A percentile compares a stretch with the other conserved stretches of the same genome.
These are phyloP conservation scores for Claviceps spartinae DNA, from an alignment of 2,329 filamentous ascomycete species.

Conservation along the genomic window DNA sequence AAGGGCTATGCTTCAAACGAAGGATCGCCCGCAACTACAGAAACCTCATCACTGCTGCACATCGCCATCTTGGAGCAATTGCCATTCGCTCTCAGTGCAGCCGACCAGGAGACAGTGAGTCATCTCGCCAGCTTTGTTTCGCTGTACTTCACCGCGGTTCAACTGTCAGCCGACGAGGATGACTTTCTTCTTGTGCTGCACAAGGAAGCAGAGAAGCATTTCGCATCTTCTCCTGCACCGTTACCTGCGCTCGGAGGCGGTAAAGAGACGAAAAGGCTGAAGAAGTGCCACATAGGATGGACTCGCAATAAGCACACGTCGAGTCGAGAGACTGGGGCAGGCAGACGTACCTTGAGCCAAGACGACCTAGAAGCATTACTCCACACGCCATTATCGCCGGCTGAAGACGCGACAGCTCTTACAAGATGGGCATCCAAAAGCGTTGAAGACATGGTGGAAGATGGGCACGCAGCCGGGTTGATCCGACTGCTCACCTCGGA, in stretches of 20 bases:
- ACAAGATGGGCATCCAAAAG: constrained; percentile 62
- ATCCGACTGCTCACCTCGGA: constrained; percentile 64
- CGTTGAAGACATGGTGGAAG: constrained; percentile 64
- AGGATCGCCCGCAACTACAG: constrained; percentile 12
- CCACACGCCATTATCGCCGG: constrained; percentile 29
- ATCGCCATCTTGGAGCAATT: constrained; percentile 67
- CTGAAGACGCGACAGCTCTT: constrained; percentile 39
- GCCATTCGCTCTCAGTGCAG: constrained; percentile 47
- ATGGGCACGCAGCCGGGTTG: constrained; percentile 56
- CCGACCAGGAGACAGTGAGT: constrained; percentile 26
- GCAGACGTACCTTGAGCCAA: constrained; percentile 15
- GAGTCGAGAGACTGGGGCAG: constrained; percentile 1
- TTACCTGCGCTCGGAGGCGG: constrained; percentile 9
- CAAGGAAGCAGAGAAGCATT: constrained; percentile 18
- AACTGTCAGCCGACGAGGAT: constrained; percentile 13
- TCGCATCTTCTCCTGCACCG: constrained; percentile 15
- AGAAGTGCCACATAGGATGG: constrained; percentile 3
- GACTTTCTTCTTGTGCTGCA: constrained; percentile 5
- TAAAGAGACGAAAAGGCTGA: constrained; percentile 9
- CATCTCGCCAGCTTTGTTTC: constrained; percentile 45
- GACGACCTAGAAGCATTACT: constrained; percentile 40
- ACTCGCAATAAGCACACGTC: constrained; percentile 5
- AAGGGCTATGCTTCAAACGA: constrained; percentile 28
- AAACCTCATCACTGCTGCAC: constrained; percentile 44
- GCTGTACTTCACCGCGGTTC: constrained; percentile 39